A percentile compares a stretch with the other conserved stretches of the same genome.
phyloP scores from a whole-genome alignment of 2,329 filamentous ascomycete species.

The Colletotrichum sp. region DNA sequence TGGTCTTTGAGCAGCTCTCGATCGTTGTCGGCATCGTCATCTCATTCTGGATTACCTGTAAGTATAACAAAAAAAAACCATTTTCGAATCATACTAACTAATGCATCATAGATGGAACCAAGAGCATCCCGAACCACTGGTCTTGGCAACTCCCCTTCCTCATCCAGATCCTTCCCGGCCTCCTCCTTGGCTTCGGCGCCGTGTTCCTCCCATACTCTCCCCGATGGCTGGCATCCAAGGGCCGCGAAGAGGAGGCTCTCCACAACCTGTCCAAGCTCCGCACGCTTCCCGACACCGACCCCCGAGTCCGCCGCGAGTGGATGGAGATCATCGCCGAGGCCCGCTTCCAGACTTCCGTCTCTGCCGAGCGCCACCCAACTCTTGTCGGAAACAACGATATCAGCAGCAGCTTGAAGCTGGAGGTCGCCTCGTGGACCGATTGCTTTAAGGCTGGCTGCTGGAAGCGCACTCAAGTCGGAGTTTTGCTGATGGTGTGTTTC shows the following conservation, averaged over 20 bases:
- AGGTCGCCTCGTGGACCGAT: conserved; percentile 52
- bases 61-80: rapidly evolving
- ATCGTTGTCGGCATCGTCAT: conserved; percentile 35
- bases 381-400: conserved; percentile 35
- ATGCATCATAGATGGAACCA: conserved; percentile 14
- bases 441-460: conserved; percentile 54
- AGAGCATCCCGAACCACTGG: conserved; percentile 17
- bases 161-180: conserved; percentile 29
- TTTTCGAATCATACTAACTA: rapidly evolving
- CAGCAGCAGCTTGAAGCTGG: conserved; percentile 43
- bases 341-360: conserved; percentile 19
- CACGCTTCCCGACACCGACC: conserved; percentile 20
- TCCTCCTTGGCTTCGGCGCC: conserved; percentile 27
- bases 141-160: conserved; percentile 33
- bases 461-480: conserved; percentile 48
- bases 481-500: conserved; percentile 43
- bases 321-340: conserved; percentile 21
- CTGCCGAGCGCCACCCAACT: conserved; percentile 34
- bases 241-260: conserved; percentile 34
- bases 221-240: conserved; percentile 36
- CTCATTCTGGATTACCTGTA: conserved; percentile 28
- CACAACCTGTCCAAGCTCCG: conserved; percentile 11
- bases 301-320: conserved; percentile 22
- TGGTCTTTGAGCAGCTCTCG: conserved; percentile 33
- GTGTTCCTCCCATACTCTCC: conserved; percentile 28